A percentile compares a stretch with the other conserved stretches of the same genome.
Conservation (phyloP, 2,329 filamentous ascomycete species). For the Stagonosporopsis tanaceti region DNA sequence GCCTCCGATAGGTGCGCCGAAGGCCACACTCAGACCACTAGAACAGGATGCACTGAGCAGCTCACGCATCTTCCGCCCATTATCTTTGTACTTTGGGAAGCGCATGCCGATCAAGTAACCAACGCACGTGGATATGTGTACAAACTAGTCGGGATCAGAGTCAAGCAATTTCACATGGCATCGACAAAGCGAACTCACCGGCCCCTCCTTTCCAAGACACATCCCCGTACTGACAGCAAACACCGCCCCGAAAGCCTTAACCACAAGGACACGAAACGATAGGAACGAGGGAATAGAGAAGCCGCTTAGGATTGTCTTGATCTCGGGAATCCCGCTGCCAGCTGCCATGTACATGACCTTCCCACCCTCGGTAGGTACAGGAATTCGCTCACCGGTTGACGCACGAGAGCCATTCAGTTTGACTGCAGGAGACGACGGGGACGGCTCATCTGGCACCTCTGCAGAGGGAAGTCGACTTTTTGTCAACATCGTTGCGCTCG, state of each 20-base stretch:
- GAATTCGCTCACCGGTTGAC: conserved; percentile 2
- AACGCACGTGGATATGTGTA: conserved; percentile 67
- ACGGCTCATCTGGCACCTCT: conserved; percentile 29
- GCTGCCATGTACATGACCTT: conserved; percentile 68
- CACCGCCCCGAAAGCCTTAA: conserved; percentile 66
- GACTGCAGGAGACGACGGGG: conserved; percentile 12
- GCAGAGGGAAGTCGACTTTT: conserved; percentile 59
- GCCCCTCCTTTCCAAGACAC: conserved; percentile 69
- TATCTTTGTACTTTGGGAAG: conserved; percentile 66
- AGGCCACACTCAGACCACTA: conserved; percentile 66
- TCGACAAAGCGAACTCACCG: conserved; percentile 27
- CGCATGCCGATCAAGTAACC: conserved; percentile 61
- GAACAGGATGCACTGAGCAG: conserved; percentile 66
- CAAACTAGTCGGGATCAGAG: conserved; percentile 28
- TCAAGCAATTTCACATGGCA: no score
- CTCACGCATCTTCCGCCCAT: conserved; percentile 66
- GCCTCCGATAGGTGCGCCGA: conserved; percentile 68
- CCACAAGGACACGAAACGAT: conserved; percentile 61
- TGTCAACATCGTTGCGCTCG: conserved; percentile 59
- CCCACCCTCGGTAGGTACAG: conserved; percentile 34
- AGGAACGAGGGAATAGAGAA: conserved; percentile 67
- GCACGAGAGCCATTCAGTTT: conserved; percentile 7
- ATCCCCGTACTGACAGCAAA: conserved; percentile 68
- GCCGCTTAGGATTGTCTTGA: conserved; percentile 68
- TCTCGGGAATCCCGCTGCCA: conserved; percentile 67